Evolutionary conservation across 306 rosid species (phyloP).

Genomic region (Canavalia ensiformis): DNA sequence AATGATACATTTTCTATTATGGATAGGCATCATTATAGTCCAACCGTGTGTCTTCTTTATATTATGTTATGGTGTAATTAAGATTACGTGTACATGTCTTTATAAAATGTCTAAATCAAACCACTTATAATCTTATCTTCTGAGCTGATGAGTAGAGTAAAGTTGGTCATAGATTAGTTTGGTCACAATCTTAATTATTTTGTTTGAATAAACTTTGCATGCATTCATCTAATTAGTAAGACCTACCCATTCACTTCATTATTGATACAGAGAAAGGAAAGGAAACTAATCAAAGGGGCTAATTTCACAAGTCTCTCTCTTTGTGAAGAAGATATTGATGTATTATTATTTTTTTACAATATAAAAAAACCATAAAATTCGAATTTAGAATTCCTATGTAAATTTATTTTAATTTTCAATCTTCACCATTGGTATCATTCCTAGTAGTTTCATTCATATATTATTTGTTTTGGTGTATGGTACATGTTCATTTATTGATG

Average conservation of each 20-base stretch:
- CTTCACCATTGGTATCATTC: no score
- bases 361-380: no score
- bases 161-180: conserved; percentile 1
- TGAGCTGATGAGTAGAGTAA: neutral
- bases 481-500: conserved; percentile 22
- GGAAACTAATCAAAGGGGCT: conserved; percentile 1
- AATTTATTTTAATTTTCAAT: no score
- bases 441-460: no score
- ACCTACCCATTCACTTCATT: conserved; percentile 5
- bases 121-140: conserved; percentile 23
- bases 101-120: conserved; percentile 23
- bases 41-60: neutral
- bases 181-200: neutral
- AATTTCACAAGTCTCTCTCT: conserved; percentile 8
- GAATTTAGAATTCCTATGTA: no score
- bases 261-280: neutral
- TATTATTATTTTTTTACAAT: no score
- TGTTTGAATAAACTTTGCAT: conserved; percentile 9
- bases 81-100: neutral
- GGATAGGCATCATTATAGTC: neutral
- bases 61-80: neutral
- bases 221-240: neutral
- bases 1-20: neutral
- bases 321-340: neutral
- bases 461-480: conserved; percentile 19